phyloP scores from a whole-genome alignment of 176 grass and related monocot genomes.

The Aegilops tauschii region DNA sequence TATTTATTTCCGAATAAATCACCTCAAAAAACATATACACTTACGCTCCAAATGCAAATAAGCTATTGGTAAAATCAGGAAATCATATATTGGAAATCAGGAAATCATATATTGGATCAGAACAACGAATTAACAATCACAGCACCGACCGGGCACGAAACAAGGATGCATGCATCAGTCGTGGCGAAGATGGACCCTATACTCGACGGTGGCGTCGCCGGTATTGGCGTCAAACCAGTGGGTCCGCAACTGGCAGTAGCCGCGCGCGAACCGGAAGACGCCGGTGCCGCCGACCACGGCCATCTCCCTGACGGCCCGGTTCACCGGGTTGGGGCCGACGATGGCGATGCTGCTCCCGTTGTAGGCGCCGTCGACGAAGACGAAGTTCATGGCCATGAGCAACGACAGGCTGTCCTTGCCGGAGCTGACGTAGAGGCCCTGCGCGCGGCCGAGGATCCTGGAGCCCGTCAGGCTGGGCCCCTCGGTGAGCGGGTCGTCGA shows the following conservation, averaged over 20 bases:
- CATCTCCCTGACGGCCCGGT: conserved; percentile 38
- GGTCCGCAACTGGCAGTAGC: neutral
- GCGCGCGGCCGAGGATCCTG: conserved; percentile 19
- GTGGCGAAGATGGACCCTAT: neutral
- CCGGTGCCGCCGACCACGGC: conserved; percentile 39
- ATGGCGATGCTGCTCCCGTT: conserved; percentile 44
- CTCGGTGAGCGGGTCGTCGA: conserved; percentile 47
- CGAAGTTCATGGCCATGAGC: conserved; percentile 52
- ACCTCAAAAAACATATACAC: too few relatives aligned
- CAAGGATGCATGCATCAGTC: neutral
- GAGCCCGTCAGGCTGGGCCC: conserved; percentile 14
- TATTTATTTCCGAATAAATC: too few relatives aligned
- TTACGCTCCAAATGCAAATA: too few relatives aligned
- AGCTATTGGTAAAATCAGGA: too few relatives aligned
- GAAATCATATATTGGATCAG: too few relatives aligned
- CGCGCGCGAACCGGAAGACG: neutral
- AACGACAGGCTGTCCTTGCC: conserved; percentile 20
- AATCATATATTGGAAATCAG: too few relatives aligned
- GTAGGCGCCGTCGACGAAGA: conserved; percentile 34
- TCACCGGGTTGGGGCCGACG: conserved; percentile 37
- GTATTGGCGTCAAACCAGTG: neutral
- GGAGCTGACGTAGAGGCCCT: conserved; percentile 40
- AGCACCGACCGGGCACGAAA: too few relatives aligned
- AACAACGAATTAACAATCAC: too few relatives aligned
- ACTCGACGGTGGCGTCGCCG: neutral